phyloP scores from a whole-genome alignment of 768 basidiomycete genomes.

The Russula olivacea region DNA sequence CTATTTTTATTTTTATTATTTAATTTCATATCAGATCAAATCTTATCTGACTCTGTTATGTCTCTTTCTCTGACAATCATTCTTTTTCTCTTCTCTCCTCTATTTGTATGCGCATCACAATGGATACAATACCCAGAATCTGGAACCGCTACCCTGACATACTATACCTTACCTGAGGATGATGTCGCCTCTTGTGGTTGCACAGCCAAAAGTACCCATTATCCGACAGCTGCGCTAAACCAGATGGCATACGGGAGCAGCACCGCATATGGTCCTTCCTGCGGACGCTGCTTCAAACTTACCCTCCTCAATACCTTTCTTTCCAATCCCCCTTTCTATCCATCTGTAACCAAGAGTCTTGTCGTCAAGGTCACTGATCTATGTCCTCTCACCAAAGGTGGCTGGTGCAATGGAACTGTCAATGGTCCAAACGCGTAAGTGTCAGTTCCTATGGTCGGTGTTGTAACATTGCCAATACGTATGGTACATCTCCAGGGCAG shows the following conservation, averaged over 20 bases:
- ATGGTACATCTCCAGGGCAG: constrained; percentile 43
- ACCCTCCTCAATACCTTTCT: constrained; percentile 65
- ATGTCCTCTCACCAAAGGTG: constrained; percentile 56
- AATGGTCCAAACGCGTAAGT: constrained; percentile 59
- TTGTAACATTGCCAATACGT: constrained; percentile 4
- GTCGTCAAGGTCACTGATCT: constrained; percentile 77
- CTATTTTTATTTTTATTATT: constrained; percentile 1
- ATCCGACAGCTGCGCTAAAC: constrained; percentile 74
- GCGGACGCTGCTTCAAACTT: constrained; percentile 75
- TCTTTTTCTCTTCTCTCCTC: constrained; percentile 23
- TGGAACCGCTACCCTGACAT: constrained; percentile 73
- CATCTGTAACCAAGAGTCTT: constrained; percentile 51
- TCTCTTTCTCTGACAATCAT: background rate
- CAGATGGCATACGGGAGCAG: constrained; percentile 78
- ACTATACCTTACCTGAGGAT: constrained; percentile 51
- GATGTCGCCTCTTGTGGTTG: constrained; percentile 76
- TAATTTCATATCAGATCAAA: background rate
- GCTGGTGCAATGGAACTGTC: constrained; percentile 68
- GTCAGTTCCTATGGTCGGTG: background rate
- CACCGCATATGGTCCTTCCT: constrained; percentile 62
- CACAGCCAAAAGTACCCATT: constrained; percentile 45
- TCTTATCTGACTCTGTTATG: constrained; percentile 12
- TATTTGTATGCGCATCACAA: constrained; percentile 28
- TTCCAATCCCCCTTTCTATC: constrained; percentile 64
- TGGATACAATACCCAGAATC: constrained; percentile 62